Evolutionary conservation across 1,139 yeast species (phyloP).

Genomic region (Saccharomyces hybrid): DNA sequence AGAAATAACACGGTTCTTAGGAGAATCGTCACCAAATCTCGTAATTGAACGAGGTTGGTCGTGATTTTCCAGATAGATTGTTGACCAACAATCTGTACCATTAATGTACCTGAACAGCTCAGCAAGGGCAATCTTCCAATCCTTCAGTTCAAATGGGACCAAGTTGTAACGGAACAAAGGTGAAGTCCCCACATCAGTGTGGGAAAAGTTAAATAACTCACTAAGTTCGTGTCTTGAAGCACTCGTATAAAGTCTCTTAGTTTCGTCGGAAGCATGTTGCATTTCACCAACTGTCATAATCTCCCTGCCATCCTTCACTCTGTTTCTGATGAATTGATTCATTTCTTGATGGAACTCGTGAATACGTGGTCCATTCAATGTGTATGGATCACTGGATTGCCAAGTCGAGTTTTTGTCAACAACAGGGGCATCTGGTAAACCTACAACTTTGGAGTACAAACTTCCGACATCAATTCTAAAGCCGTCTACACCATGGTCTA

Average conservation of each 20-base stretch:
- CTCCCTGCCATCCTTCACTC: slow-evolving; percentile 43
- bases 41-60: slow-evolving; percentile 50
- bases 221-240: slow-evolving; percentile 45
- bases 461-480: slow-evolving; percentile 51
- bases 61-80: slow-evolving; percentile 50
- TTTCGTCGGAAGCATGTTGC: slow-evolving; percentile 39
- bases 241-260: slow-evolving; percentile 42
- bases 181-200: slow-evolving; percentile 40
- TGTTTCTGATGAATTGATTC: slow-evolving; percentile 27
- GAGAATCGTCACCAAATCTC: slow-evolving; percentile 43
- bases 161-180: slow-evolving; percentile 34
- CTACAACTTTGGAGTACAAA: slow-evolving; percentile 45
- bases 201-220: slow-evolving; percentile 46
- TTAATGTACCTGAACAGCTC: slow-evolving; percentile 36
- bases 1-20: slow-evolving; percentile 33
- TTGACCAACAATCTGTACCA: slow-evolving; percentile 54
- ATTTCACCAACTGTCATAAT: slow-evolving; percentile 54
- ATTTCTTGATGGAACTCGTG: slow-evolving; percentile 53
- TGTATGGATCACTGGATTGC: slow-evolving; percentile 36
- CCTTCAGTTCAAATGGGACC: slow-evolving; percentile 35
- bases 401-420: slow-evolving; percentile 32
- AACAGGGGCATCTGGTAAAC: slow-evolving; percentile 37
- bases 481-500: slow-evolving; percentile 50
- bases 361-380: slow-evolving; percentile 45
- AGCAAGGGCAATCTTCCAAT: slow-evolving; percentile 40